Evolutionary conservation across 257 asterid genomes (phyloP).

Genomic region (Nicotiana knightiana): DNA sequence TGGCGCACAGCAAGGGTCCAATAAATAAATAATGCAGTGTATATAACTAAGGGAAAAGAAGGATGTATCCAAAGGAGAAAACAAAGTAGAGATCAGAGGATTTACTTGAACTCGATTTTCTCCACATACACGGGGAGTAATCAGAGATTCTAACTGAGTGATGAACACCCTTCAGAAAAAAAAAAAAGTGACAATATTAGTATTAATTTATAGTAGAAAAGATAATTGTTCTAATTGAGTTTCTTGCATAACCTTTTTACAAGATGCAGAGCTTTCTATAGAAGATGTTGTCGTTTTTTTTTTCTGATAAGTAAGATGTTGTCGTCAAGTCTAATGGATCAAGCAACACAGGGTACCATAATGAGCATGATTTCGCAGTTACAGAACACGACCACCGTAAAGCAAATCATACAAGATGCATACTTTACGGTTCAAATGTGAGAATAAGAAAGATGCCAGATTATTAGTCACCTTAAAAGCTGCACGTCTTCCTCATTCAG

Average conservation of each 20-base stretch:
- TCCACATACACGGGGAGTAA: constrained; percentile 44
- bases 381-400: not conserved
- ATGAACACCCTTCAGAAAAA: constrained; percentile 59
- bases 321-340: not conserved
- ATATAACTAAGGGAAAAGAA: constrained; percentile 17
- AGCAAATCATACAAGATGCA: not conserved
- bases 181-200: not conserved
- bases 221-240: not conserved
- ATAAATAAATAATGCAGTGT: not conserved
- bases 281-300: not conserved
- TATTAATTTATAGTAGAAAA: not conserved
- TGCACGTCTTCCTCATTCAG: constrained; percentile 87
- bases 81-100: not conserved
- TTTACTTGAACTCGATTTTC: constrained; percentile 53
- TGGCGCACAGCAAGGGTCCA: not conserved
- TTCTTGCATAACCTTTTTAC: constrained; percentile 1
- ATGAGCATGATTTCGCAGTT: not conserved
- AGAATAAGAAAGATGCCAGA: not conserved
- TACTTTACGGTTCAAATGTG: not conserved
- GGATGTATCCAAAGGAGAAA: not conserved
- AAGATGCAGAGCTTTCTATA: not conserved
- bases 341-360: constrained; percentile 3
- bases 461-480: constrained; percentile 65
- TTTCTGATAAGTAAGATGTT: not conserved
- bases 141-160: constrained; percentile 44